A percentile compares a stretch with the other conserved stretches of the same genome.
phyloP scores from a whole-genome alignment of 148 eudicot species.

The Fallopia convolvulus region DNA sequence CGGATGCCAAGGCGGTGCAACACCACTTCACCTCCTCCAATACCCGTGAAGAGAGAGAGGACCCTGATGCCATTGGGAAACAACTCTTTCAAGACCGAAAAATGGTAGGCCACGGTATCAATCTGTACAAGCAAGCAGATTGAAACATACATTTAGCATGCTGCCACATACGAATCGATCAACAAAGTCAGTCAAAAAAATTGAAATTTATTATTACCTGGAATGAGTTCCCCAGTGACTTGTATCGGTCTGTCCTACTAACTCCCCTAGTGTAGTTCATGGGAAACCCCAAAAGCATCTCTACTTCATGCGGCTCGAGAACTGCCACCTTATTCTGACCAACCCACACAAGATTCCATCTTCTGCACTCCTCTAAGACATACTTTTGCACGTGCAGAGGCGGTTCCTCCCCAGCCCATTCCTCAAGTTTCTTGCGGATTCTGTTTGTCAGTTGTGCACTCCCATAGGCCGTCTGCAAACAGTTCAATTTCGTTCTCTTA shows the following conservation, averaged over 20 bases:
- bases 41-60: slow-evolving; percentile 80
- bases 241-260: slow-evolving; percentile 75
- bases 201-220: slow-evolving; percentile 44
- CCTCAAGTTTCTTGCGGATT: slow-evolving; percentile 58
- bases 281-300: slow-evolving; percentile 84
- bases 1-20: slow-evolving; percentile 68
- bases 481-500: slow-evolving; percentile 51
- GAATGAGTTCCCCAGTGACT: slow-evolving; percentile 87
- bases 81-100: slow-evolving; percentile 59
- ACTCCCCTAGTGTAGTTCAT: slow-evolving; percentile 78
- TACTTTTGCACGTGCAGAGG: slow-evolving; percentile 51
- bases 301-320: slow-evolving; percentile 80
- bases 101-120: slow-evolving; percentile 89
- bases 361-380: slow-evolving; percentile 53
- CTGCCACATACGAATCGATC: not conserved
- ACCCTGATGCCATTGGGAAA: slow-evolving; percentile 61
- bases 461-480: slow-evolving; percentile 63
- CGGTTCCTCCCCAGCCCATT: slow-evolving; percentile 36
- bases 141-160: not conserved
- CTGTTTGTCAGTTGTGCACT: slow-evolving; percentile 67
- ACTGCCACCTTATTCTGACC: slow-evolving; percentile 82
- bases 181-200: not conserved
- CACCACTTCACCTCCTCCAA: slow-evolving; percentile 93
- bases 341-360: slow-evolving; percentile 92
- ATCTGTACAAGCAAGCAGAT: slow-evolving; percentile 34